phyloP scores from a whole-genome alignment of 2,329 filamentous ascomycete species.

The Aspergillus eucalypticola region DNA sequence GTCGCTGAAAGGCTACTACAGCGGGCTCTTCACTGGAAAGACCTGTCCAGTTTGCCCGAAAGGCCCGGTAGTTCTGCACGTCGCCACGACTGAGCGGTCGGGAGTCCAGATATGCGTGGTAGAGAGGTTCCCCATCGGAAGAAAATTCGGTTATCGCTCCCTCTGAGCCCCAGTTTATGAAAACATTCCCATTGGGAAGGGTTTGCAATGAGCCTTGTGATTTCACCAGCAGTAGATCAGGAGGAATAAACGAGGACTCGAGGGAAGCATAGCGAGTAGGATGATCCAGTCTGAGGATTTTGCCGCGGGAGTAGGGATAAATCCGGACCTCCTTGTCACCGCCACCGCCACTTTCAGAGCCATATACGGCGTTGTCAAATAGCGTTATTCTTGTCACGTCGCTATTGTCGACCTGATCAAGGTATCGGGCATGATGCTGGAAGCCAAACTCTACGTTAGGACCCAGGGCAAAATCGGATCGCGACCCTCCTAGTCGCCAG shows the following conservation, averaged over 20 bases:
- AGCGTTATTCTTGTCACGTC: conserved; percentile 2
- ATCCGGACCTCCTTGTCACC: conserved; percentile 33
- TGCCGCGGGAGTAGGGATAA: conserved; percentile 47
- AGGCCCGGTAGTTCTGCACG: conserved; percentile 40
- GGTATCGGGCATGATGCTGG: conserved; percentile 21
- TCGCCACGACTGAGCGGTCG: conserved; percentile 15
- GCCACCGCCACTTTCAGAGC: conserved; percentile 35
- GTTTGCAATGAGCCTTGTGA: conserved; percentile 32
- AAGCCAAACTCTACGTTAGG: conserved; percentile 45
- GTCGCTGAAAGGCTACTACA: conserved; percentile 34
- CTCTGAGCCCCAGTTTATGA: conserved; percentile 34
- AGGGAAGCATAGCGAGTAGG: conserved; percentile 20
- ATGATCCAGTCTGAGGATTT: conserved; percentile 50
- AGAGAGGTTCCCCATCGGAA: conserved; percentile 31
- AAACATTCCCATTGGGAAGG: conserved; percentile 26
- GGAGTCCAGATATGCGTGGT: conserved; percentile 37
- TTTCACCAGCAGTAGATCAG: conserved; percentile 23
- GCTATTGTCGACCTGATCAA: neutral
- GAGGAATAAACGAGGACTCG: conserved; percentile 13
- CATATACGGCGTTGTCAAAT: conserved; percentile 37
- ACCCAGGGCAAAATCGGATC: conserved; percentile 12
- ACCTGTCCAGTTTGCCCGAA: conserved; percentile 41
- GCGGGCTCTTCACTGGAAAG: conserved; percentile 33
- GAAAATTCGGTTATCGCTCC: conserved; percentile 24
- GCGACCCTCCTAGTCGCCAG: conserved; percentile 29